Conservation (phyloP, 352 stramenopile genomes). For the Blastocystis sp. region DNA sequence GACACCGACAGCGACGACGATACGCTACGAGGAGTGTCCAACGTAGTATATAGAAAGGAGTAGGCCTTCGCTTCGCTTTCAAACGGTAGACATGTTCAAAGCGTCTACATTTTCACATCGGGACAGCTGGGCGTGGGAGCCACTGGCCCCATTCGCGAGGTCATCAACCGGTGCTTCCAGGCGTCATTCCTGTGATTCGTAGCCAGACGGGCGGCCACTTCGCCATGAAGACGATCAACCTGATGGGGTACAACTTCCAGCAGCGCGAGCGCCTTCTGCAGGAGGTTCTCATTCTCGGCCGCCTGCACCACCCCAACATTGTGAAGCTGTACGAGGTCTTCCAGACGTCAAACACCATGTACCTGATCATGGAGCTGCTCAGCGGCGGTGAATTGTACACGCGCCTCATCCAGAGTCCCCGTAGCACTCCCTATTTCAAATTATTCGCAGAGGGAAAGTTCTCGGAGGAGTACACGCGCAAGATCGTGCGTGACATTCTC, state of each 20-base stretch:
- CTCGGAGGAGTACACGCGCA: constrained; percentile 54
- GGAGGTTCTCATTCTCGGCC: constrained; percentile 58
- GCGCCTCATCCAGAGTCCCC: constrained; percentile 45
- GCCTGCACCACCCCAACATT: constrained; percentile 68
- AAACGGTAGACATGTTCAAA: constrained; percentile 49
- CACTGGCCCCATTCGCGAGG: constrained; percentile 43
- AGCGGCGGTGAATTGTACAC: constrained; percentile 57
- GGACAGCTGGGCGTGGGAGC: constrained; percentile 48
- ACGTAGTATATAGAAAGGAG: constrained; percentile 61
- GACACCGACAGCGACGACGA: constrained; percentile 38
- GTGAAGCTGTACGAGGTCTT: constrained; percentile 69
- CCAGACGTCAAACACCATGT: constrained; percentile 60
- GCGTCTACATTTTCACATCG: constrained; percentile 61
- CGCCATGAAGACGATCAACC: constrained; percentile 62
- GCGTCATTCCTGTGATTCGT: neutral
- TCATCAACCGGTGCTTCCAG: constrained; percentile 47
- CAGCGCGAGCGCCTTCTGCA: constrained; percentile 57
- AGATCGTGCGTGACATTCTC: constrained; percentile 65
- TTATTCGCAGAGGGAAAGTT: constrained; percentile 72
- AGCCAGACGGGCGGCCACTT: constrained; percentile 50
- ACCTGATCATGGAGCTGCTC: constrained; percentile 66
- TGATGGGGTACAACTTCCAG: constrained; percentile 43
- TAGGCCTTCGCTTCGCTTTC: neutral
- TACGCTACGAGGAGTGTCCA: constrained; percentile 51
- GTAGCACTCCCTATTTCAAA: neutral